A percentile compares a stretch with the other conserved stretches of the same genome.
Evolutionary conservation across 2,329 filamentous ascomycete genomes (phyloP).

Genomic region (Dactylonectria estremocensis): DNA sequence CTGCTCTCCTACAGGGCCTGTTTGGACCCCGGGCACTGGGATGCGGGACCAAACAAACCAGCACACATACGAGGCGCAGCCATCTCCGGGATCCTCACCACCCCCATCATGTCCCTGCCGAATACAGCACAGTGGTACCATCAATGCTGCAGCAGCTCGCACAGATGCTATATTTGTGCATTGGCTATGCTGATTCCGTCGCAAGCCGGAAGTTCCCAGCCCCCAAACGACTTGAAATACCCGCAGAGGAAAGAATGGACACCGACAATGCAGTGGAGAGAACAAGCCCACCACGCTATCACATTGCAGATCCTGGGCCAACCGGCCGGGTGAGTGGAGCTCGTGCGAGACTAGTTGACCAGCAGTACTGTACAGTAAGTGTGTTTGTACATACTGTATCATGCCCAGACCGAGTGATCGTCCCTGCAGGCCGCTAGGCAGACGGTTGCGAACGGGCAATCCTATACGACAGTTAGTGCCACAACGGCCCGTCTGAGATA

Average conservation of each 20-base stretch:
- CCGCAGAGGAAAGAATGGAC: constrained; percentile 1
- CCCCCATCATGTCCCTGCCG: constrained; percentile 12
- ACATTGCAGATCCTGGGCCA: constrained; percentile 8
- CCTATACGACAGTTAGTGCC: not conserved
- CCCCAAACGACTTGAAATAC: not conserved
- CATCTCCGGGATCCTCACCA: not conserved
- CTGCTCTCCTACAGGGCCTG: constrained; percentile 27
- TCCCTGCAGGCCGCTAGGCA: constrained; percentile 7
- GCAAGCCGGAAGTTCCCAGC: not conserved
- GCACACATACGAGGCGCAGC: constrained; percentile 9
- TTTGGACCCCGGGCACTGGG: constrained; percentile 8
- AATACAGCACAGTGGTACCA: not conserved
- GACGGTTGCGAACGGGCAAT: not conserved
- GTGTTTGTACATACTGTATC: not conserved
- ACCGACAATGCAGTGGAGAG: not conserved
- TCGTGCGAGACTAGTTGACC: constrained; percentile 3
- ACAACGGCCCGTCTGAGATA: not conserved
- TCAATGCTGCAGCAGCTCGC: constrained; percentile 2
- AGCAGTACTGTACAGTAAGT: too few species aligned
- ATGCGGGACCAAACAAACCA: constrained; percentile 29
- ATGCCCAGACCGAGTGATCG: constrained; percentile 11
- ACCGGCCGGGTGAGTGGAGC: not conserved
- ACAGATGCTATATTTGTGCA: constrained; percentile 15
- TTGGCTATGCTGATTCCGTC: constrained; percentile 11
- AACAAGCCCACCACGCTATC: constrained; percentile 14